Percentiles rank a stretch among this genome's conserved stretches.
phyloP scores from a whole-genome alignment of 345 rosid species.

The Gossypium anomalum region DNA sequence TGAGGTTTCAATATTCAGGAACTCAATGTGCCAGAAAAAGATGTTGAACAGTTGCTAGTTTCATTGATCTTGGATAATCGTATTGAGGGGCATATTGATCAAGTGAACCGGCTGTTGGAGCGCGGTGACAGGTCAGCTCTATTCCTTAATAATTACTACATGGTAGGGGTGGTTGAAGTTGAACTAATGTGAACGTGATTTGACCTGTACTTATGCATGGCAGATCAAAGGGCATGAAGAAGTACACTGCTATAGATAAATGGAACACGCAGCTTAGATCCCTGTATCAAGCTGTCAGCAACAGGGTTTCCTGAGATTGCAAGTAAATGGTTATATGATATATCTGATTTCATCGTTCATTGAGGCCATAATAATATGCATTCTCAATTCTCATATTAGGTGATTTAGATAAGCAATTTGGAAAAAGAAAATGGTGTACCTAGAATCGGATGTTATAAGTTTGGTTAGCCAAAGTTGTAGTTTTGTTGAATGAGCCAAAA shows the following conservation, averaged over 20 bases:
- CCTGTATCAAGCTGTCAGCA: constrained; percentile 61
- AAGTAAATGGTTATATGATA: neutral
- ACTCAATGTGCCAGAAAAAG: constrained; percentile 90
- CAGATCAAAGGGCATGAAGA: constrained; percentile 94
- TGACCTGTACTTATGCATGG: neutral
- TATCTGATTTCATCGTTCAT: neutral
- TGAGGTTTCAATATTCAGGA: constrained; percentile 41
- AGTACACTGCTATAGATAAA: constrained; percentile 80
- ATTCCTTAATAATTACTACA: neutral
- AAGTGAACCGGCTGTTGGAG: constrained; percentile 82
- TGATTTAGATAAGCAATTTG: neutral
- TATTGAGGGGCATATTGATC: constrained; percentile 92
- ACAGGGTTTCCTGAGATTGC: constrained; percentile 55
- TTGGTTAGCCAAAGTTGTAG: neutral
- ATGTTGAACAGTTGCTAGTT: constrained; percentile 83
- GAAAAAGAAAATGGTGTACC: neutral
- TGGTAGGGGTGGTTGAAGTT: neutral
- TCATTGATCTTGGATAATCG: constrained; percentile 86
- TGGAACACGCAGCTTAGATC: constrained; percentile 92
- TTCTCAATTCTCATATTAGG: neutral
- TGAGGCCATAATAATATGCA: constrained; percentile 1
- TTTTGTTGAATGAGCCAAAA: neutral
- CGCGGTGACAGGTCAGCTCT: constrained; percentile 67
- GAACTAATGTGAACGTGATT: neutral
- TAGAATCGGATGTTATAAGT: neutral